These are phyloP conservation scores for Cucurbita ficifolia DNA, from an alignment of 306 rosid genomes.

Conservation along the genomic window DNA sequence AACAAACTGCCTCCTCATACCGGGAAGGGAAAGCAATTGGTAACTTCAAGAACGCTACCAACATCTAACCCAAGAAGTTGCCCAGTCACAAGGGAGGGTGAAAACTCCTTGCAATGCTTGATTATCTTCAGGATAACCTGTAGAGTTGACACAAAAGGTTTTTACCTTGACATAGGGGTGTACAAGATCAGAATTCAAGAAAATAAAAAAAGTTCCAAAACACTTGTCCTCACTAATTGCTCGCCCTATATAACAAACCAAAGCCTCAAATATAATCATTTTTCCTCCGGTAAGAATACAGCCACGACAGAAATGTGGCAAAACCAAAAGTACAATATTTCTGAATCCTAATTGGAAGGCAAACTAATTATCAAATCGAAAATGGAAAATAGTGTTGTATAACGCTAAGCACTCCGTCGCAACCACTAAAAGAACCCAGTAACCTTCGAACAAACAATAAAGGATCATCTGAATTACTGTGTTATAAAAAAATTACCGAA, in stretches of 20 bases:
- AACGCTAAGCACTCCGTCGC: background rate
- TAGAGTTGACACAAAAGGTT: background rate
- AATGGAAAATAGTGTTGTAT: background rate
- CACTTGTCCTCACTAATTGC: background rate
- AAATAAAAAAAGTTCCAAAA: background rate
- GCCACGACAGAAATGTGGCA: background rate
- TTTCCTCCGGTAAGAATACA: background rate
- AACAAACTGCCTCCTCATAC: slow-evolving; percentile 18
- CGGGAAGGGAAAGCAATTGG: slow-evolving; percentile 95
- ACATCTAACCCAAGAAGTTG: slow-evolving; percentile 97
- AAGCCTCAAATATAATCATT: background rate
- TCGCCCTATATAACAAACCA: background rate
- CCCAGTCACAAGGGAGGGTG: slow-evolving; percentile 86
- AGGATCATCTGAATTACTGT: background rate
- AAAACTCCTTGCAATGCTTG: slow-evolving; percentile 92
- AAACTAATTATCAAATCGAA: background rate
- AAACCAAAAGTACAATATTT: background rate
- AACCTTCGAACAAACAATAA: background rate
- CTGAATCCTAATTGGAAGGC: background rate
- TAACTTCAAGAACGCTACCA: slow-evolving; percentile 96
- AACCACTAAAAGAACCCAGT: background rate
- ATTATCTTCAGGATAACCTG: slow-evolving; percentile 90
- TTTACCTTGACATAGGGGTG: too few relatives aligned
- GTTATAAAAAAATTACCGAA: background rate
- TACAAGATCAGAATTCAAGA: background rate